Conservation (phyloP, 345 rosid species). For the Kandelia obovata region DNA sequence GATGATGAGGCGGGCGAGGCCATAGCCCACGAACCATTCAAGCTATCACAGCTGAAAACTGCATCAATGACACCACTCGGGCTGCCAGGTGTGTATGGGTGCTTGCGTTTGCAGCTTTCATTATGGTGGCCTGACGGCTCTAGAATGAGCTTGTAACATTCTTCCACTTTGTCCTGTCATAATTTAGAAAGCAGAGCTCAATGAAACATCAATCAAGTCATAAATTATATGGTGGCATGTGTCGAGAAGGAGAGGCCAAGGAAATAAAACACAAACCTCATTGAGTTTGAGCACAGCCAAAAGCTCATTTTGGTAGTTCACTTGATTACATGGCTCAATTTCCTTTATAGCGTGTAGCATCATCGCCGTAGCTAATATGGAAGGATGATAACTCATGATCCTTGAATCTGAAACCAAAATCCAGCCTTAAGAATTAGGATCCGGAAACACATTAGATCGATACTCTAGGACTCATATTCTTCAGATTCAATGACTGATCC, state of each 20-base stretch:
- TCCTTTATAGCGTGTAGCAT: constrained; percentile 65
- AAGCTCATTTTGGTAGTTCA: constrained; percentile 57
- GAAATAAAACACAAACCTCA: constrained; percentile 45
- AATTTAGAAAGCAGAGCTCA: constrained; percentile 4
- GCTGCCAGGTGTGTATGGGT: constrained; percentile 36
- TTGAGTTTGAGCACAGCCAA: constrained; percentile 48
- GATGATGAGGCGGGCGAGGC: constrained; percentile 44
- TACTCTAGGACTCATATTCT: background rate
- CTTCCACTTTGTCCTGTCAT: constrained; percentile 54
- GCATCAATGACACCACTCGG: constrained; percentile 57
- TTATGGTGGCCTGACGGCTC: constrained; percentile 39
- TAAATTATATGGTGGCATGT: background rate
- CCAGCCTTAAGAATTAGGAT: constrained; percentile 12
- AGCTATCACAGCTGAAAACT: constrained; percentile 53
- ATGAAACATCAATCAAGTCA: background rate
- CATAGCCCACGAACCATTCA: constrained; percentile 41
- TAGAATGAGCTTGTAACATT: constrained; percentile 57
- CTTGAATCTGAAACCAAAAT: constrained; percentile 62
- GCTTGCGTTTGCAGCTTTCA: constrained; percentile 47
- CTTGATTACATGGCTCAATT: constrained; percentile 44
- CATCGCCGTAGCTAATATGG: constrained; percentile 67
- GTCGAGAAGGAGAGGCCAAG: constrained; percentile 9
- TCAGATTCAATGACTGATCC: background rate
- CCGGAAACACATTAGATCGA: constrained; percentile 4
- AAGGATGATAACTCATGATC: constrained; percentile 56